Conservation (phyloP, 2,329 filamentous ascomycete genomes). For the Calycina marina region DNA sequence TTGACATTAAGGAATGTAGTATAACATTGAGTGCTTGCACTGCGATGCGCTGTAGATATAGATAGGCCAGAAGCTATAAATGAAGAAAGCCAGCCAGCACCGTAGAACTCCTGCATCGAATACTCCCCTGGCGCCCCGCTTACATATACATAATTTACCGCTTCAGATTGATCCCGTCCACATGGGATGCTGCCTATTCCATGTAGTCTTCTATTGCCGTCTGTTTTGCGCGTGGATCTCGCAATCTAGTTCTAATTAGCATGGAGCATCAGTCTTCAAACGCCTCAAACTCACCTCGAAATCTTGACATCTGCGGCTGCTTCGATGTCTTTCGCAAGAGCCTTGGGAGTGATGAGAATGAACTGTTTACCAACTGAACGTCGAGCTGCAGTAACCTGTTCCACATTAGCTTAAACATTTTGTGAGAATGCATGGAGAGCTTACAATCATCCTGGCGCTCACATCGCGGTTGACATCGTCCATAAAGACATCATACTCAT, state of each 20-base stretch:
- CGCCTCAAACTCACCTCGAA: constrained; percentile 40
- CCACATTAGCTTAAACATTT: constrained; percentile 12
- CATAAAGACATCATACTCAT: constrained; percentile 99
- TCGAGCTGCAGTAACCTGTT: constrained; percentile 66
- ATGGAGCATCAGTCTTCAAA: neutral
- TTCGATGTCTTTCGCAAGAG: constrained; percentile 47
- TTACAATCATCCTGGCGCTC: constrained; percentile 83
- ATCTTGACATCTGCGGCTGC: constrained; percentile 59
- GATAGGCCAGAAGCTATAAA: too few species aligned
- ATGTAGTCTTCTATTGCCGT: too few species aligned
- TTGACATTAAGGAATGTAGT: too few species aligned
- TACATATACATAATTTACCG: too few species aligned
- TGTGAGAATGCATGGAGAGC: constrained; percentile 22
- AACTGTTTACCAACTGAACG: constrained; percentile 84
- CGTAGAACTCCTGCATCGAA: too few species aligned
- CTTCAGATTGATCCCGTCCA: too few species aligned
- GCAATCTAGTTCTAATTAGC: constrained; percentile 28
- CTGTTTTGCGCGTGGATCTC: constrained; percentile 42
- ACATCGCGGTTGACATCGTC: constrained; percentile 89
- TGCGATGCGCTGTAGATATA: too few species aligned
- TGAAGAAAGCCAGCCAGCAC: too few species aligned
- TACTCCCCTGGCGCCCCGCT: too few species aligned
- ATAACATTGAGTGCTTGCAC: too few species aligned
- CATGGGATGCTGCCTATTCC: too few species aligned
- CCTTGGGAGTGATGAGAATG: constrained; percentile 90